These are phyloP conservation scores for Cladophialophora bantiana DNA, from an alignment of 2,329 filamentous ascomycete genomes.

Conservation along the genomic window DNA sequence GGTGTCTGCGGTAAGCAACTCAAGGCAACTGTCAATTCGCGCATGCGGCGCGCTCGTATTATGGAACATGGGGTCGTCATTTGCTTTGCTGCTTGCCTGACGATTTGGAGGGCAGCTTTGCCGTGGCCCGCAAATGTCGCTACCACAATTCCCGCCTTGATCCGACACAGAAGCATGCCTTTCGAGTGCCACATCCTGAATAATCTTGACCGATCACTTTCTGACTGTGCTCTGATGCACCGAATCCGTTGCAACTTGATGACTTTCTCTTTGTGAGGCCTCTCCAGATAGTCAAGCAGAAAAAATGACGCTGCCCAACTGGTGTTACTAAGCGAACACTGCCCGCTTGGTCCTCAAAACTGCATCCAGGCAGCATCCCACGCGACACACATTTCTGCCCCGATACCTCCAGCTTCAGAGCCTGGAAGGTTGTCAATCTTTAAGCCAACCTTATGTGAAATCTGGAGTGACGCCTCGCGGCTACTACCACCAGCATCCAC, in stretches of 20 bases:
- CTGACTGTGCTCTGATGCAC: not conserved
- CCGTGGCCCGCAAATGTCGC: not conserved
- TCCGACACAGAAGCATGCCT: not conserved
- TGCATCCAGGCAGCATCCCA: not conserved
- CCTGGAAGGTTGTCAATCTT: not conserved
- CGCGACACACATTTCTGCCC: slow-evolving; percentile 7
- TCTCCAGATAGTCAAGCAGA: not conserved
- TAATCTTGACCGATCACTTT: too few species aligned
- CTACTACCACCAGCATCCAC: slow-evolving; percentile 3
- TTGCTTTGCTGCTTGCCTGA: not conserved
- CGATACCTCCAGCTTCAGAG: not conserved
- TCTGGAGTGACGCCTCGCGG: not conserved
- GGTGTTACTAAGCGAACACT: slow-evolving; percentile 18
- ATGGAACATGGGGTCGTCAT: not conserved
- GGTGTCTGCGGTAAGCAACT: too few species aligned
- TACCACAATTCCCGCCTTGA: not conserved
- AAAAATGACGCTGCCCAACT: slow-evolving; percentile 7
- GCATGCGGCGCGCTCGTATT: not conserved
- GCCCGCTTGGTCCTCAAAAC: not conserved
- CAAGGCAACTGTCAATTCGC: not conserved
- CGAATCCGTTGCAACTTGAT: not conserved
- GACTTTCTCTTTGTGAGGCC: not conserved
- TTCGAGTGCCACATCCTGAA: too few species aligned
- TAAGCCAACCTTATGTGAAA: not conserved
- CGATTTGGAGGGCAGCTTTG: not conserved